Base-by-base conservation (phyloP, 805 yeast genomes). In the Sugiyamaella marilandica region DNA sequence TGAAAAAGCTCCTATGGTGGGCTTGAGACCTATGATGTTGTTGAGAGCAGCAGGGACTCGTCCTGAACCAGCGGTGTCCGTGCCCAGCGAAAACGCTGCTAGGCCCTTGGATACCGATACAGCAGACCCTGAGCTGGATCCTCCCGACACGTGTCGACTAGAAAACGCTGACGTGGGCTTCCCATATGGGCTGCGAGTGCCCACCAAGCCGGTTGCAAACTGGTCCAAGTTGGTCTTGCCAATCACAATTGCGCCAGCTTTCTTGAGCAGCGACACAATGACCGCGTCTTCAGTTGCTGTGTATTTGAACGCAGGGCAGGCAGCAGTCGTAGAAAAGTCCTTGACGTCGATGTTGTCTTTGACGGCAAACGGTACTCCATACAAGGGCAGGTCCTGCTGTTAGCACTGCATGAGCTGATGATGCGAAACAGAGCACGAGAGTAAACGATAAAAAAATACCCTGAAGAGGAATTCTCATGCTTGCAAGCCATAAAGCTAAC, bases 61-160 rank as follows among this genome's bases (percentile, higher is more conserved):
- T 41, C 97, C 97, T 3, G 96, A 88, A 18, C 99, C 99, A 9
- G 99, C 99, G 35, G 99, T 92, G 66, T 92, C 99, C 2, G 98
- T 94, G 35, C 97, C 97, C 61, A 92, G 75, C 1, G 97, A 78
- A 45, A 92, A 64, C 34, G 98, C 97, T 14, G 88, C 97, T 45
- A 84, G 75, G 55, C 98, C 98, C 60, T 90, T 78, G 18, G 90
- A 92, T 18, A 90, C 97, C 18, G 84, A 91, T n/a, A 84, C 82
- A 5, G 96, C 95, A 14, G 96, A 87, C 10, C 99, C 99, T 0
- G 97, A 90, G 35, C 95, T 85, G 1, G 97, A 89, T 31, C 99
- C 99, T 49, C 99, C 99, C 52, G 90, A 80, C n/a, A 92, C 97
- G 65, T 90, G 90, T 47, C 81, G 74, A 47, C 75, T 72, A 59